Evolutionary conservation across 202 grass and related monocot genomes (phyloP), one percentile per base, ranked within the genome.

Genomic region (Eragrostis tef): DNA sequence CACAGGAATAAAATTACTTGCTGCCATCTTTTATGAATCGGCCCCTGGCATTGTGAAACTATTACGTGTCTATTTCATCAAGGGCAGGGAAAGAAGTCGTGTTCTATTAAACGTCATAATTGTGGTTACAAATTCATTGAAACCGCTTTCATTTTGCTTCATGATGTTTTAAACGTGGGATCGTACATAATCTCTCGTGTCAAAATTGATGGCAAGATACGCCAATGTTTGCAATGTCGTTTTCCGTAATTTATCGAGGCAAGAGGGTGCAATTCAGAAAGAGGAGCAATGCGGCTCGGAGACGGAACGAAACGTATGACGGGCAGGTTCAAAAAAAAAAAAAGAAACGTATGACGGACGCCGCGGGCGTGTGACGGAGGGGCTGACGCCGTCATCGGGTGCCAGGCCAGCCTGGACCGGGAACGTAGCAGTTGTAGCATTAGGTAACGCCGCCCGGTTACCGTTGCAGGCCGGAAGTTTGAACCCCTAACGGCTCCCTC

Each of bases 401-500:
- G 64, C 9, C 5, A 16, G 12, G 64, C 77, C 77, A 69, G 15
- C 20, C 64, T 80, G 77, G 14, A 57, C 17, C 0, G 63, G 34
- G 20, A 54, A 43, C 6, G n/a, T 20, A 17, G 62, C 49, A 15
- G 64, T 68, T 27, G 48, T 19, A 26, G 49, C 6, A 16, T 29
- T 54, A 11, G 48, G 27, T 54, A 78, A 79, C 83, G 75, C 52
- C 20, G 50, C 54, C 67, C 67, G 42, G 75, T 78, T 85, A 71
- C 83, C 75, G 83, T 85, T 85, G 75, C 57, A 11, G 67, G 54
- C 66, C 53, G 16, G 13, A 39, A 65, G 74, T 85, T 85, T 64
- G 83, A 85, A 72, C 54, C 79, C 67, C 52, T 81, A 81, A 81
- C 79, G 79, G 41, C 66, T 71, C 67, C 1, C 19, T 31, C 29